Evolutionary conservation across 257 asterid species (phyloP).

Genomic region (Anisodus acutangulus): DNA sequence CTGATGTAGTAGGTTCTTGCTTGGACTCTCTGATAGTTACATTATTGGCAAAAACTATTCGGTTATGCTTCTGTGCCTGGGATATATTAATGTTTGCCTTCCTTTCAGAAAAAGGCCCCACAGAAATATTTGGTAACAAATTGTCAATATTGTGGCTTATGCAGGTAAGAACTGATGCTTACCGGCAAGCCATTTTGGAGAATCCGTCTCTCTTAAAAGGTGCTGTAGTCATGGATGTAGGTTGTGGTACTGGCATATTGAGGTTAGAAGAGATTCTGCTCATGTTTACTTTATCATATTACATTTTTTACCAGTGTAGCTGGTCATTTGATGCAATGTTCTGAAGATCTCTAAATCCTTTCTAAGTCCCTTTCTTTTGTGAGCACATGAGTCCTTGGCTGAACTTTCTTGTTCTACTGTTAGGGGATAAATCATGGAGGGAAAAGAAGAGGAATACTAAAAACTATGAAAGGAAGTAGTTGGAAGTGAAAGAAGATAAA

Average conservation of each 20-base stretch:
- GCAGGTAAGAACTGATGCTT: slow-evolving; percentile 92
- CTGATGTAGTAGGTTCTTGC: slow-evolving; percentile 26
- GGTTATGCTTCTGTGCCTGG: background rate
- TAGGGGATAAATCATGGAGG: slow-evolving; percentile 2
- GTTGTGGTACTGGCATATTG: slow-evolving; percentile 97
- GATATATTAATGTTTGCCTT: background rate
- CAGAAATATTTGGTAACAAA: slow-evolving; percentile 12
- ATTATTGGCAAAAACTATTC: background rate
- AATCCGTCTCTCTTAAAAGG: slow-evolving; percentile 79
- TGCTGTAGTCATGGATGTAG: slow-evolving; percentile 91
- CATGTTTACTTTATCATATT: background rate
- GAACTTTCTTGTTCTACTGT: slow-evolving; percentile 18
- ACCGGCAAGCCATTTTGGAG: slow-evolving; percentile 75
- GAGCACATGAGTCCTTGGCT: background rate
- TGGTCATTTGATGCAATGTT: background rate
- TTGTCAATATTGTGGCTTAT: slow-evolving; percentile 24
- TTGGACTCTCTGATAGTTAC: background rate
- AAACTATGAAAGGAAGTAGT: slow-evolving; percentile 2
- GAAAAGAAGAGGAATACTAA: background rate
- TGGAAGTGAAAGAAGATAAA: slow-evolving; percentile 8
- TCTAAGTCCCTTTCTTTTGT: background rate
- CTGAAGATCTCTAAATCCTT: background rate
- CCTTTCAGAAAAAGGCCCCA: background rate
- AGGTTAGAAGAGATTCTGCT: slow-evolving; percentile 53
- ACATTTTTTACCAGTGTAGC: background rate